Evolutionary conservation across 345 rosid genomes (phyloP), one percentile per base, ranked within the genome.

Genomic region (Euclidium syriacum): DNA sequence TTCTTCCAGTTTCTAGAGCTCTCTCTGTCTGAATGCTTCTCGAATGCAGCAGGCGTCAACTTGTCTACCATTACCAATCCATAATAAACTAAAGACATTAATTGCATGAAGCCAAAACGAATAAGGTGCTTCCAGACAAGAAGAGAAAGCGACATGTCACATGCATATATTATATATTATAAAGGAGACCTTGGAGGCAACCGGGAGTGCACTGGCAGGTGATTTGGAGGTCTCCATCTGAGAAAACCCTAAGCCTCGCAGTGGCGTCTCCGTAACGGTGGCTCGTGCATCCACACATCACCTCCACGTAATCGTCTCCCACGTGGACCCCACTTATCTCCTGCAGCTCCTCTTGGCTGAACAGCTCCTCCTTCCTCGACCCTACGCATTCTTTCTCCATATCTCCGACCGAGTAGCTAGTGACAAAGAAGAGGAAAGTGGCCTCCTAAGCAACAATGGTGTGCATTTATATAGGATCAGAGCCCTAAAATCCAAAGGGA

Each of bases 191-290:
- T 94, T 94, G 88, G 40, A 73, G 60, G 70, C 99, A 94, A 77
- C 90, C 96, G 39, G 96, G 97, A 55, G 97, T 85, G 87, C 99
- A 94, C 74, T 94, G 92, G 78, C 99, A 94, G 64, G 83, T 73
- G 83, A 94, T 81, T 47, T 75, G 90, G 65, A 94, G 96, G 34
- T 85, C 90, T 62, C 99, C 97, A 49, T 75, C 82, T 36, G 80
- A 64, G 76, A 82, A 84, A 87, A 94, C 92, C 90, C 83, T 94
- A 85, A 94, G 96, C 75, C 77, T 81, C 9, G 97, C 99, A 58
- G 90, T 90, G 52, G 97, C 99, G 74, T 94, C 99, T 62, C 99
- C 97, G 70, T 87, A 94, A 56, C 91, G 81, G 78, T 84, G 97
- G 74, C 96, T 94, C 27, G 99, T 94, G 83, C 99, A 90, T 27